Evolutionary conservation across 495 filamentous ascomycete genomes (phyloP).

Genomic region (Sporormia fimetaria): DNA sequence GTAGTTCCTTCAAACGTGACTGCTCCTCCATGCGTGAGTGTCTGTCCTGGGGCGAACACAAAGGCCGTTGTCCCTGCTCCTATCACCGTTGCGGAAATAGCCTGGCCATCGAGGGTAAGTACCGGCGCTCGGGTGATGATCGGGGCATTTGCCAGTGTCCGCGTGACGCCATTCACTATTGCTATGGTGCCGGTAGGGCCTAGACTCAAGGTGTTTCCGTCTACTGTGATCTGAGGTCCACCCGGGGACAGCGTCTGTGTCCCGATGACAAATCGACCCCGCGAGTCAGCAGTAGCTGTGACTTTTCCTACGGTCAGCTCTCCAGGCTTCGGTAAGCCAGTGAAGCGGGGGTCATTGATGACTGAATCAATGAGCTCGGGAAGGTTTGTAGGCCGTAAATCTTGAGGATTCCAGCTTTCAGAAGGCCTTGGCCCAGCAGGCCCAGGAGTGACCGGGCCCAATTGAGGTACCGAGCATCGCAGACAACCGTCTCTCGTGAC

Average conservation of each 20-base stretch:
- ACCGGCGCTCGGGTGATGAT: slow-evolving; percentile 18
- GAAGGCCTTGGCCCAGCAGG: neutral
- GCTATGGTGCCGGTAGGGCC: slow-evolving; percentile 24
- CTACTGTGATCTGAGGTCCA: slow-evolving; percentile 10
- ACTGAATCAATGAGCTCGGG: slow-evolving; percentile 6
- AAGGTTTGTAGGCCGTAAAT: too few relatives aligned
- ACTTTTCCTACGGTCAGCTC: slow-evolving; percentile 17
- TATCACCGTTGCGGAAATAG: slow-evolving; percentile 21
- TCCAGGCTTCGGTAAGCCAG: slow-evolving; percentile 7
- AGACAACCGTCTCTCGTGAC: slow-evolving; percentile 7
- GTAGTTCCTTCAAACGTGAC: slow-evolving; percentile 11
- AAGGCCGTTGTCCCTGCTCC: slow-evolving; percentile 13
- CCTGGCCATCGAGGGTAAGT: slow-evolving; percentile 22
- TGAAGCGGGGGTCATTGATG: slow-evolving; percentile 4
- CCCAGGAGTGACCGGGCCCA: neutral
- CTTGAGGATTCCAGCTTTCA: neutral
- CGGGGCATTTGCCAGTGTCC: neutral
- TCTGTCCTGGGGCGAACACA: slow-evolving; percentile 5
- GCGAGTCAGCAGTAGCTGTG: slow-evolving; percentile 18
- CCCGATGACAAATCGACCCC: slow-evolving; percentile 21
- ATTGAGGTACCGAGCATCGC: neutral
- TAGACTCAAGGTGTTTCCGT: slow-evolving; percentile 14
- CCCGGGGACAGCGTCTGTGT: slow-evolving; percentile 16
- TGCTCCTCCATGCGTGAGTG: slow-evolving; percentile 11
- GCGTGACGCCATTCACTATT: slow-evolving; percentile 13